Evolutionary conservation across 2,329 filamentous ascomycete species (phyloP).

Genomic region (Fusarium keratoplasticum): DNA sequence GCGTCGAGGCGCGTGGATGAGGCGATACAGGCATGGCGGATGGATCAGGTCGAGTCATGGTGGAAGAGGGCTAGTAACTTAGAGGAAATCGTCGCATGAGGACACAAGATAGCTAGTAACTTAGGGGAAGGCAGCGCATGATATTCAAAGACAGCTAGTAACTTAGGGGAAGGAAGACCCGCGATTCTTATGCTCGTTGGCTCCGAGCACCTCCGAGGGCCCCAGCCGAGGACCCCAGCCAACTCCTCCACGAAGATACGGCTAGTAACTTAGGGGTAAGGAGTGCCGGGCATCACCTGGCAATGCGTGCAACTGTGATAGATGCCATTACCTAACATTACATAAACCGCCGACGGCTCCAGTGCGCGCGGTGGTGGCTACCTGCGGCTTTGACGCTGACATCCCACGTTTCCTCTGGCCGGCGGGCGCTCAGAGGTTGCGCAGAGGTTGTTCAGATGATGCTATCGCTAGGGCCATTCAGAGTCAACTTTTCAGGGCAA

Average conservation of each 20-base stretch:
- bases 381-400: slow-evolving; percentile 35
- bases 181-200: slow-evolving; percentile 40
- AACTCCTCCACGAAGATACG: slow-evolving; percentile 35
- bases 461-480: neutral
- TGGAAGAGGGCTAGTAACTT: slow-evolving; percentile 36
- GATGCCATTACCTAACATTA: slow-evolving; percentile 45
- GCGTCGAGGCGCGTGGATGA: slow-evolving; percentile 29
- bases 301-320: slow-evolving; percentile 1
- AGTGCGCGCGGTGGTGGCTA: slow-evolving; percentile 27
- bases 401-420: slow-evolving; percentile 39
- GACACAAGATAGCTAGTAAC: slow-evolving; percentile 14
- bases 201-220: slow-evolving; percentile 15
- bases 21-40: slow-evolving; percentile 11
- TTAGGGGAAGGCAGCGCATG: slow-evolving; percentile 17
- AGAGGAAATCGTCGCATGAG: slow-evolving; percentile 31
- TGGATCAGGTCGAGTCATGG: slow-evolving; percentile 9
- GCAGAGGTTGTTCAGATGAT: neutral
- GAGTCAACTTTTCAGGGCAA: slow-evolving; percentile 19
- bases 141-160: slow-evolving; percentile 39
- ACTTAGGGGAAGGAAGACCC: slow-evolving; percentile 42
- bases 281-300: slow-evolving; percentile 34
- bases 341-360: slow-evolving; percentile 34
- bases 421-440: slow-evolving; percentile 19
- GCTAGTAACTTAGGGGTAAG: slow-evolving; percentile 44
- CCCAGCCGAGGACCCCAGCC: neutral